Evolutionary conservation across 1,139 yeast genomes (phyloP).

Genomic region (Lodderomyces elongisporus): DNA sequence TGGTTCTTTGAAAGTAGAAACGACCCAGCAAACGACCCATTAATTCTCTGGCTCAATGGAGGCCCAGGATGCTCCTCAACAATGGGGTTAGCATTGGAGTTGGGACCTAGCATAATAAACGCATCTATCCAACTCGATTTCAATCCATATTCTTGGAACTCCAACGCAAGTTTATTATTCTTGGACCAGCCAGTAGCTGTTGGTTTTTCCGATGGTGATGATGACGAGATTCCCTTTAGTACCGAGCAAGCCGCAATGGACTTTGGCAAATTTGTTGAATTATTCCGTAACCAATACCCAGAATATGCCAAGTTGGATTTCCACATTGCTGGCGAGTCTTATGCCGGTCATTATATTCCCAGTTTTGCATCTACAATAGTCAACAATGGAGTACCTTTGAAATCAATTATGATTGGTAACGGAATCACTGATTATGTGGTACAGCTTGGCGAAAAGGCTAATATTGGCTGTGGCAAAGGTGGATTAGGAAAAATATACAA

Average conservation of each 20-base stretch:
- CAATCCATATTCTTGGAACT: constrained; percentile 41
- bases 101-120: constrained; percentile 38
- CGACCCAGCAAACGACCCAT: constrained; percentile 40
- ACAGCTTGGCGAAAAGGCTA: constrained; percentile 76
- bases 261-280: constrained; percentile 66
- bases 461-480: constrained; percentile 89
- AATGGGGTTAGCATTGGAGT: constrained; percentile 40
- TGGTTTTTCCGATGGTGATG: constrained; percentile 74
- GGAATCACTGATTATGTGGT: constrained; percentile 85
- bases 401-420: constrained; percentile 84
- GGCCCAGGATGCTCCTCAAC: constrained; percentile 46
- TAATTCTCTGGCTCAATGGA: constrained; percentile 43
- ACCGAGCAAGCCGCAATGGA: constrained; percentile 84
- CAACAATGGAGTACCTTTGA: constrained; percentile 41
- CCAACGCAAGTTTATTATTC: constrained; percentile 40
- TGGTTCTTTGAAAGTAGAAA: constrained; percentile 44
- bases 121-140: constrained; percentile 27
- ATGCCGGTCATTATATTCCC: constrained; percentile 93
- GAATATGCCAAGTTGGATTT: constrained; percentile 30
- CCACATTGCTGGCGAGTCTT: constrained; percentile 92
- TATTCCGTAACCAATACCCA: constrained; percentile 83
- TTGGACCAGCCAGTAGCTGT: constrained; percentile 44
- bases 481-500: constrained; percentile 27
- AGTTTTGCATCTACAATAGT: not conserved
- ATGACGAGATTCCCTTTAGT: constrained; percentile 45